Conservation (phyloP, 805 yeast species). For the Dipodascus geniculatus region DNA sequence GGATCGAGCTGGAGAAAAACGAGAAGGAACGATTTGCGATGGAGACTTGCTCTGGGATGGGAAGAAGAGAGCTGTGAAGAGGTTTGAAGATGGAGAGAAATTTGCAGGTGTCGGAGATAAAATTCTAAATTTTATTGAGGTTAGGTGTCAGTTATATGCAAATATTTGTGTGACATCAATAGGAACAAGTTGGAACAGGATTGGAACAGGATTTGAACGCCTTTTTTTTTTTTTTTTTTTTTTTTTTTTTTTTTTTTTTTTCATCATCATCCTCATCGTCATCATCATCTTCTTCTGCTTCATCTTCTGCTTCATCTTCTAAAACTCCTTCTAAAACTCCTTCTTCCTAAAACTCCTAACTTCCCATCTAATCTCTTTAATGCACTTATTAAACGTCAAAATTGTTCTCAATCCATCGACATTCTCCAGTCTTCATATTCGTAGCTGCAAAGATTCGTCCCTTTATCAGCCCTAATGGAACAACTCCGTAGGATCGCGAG, state of each 20-base stretch:
- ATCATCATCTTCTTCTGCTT: not conserved
- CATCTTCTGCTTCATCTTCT: no score
- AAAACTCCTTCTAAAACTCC: not conserved
- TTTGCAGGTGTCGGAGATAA: not conserved
- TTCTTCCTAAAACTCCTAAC: not conserved
- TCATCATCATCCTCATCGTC: not conserved
- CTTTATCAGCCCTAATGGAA: conserved; percentile 78
- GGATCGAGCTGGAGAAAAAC: no score
- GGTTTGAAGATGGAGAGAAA: no score
- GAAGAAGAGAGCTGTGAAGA: not conserved
- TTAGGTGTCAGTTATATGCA: not conserved
- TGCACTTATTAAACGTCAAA: not conserved
- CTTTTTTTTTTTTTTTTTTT: no score
- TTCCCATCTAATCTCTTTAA: not conserved
- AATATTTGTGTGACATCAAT: not conserved
- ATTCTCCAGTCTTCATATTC: conserved; percentile 8
- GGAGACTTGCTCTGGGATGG: no score
- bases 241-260: no score
- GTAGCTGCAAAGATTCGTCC: conserved; percentile 70
- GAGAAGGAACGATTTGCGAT: no score
- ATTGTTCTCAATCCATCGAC: conserved; percentile 13
- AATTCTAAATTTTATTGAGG: not conserved
- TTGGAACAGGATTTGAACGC: no score
- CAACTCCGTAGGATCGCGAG: conserved; percentile 77
- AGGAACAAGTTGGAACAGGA: no score